Percentiles rank a stretch among this genome's conserved stretches.
These are phyloP conservation scores for Camellia granthamiana DNA, from an alignment of 148 eudicot species.

Conservation along the genomic window DNA sequence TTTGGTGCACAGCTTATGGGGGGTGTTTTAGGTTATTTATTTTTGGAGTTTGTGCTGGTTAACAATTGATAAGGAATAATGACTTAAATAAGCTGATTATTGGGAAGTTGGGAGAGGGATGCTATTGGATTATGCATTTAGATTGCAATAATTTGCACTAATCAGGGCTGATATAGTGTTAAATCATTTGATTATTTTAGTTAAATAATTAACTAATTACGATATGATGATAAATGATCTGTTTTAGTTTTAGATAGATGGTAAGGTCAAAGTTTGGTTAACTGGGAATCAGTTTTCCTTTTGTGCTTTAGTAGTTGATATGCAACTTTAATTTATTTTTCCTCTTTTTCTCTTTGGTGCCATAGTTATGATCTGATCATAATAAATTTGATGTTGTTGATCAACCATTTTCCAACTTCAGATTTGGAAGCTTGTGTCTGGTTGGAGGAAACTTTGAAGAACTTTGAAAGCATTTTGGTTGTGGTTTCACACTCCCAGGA, in stretches of 20 bases:
- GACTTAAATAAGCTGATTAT: not conserved
- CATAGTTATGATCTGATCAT: not conserved
- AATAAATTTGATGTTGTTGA: not conserved
- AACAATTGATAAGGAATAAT: not conserved
- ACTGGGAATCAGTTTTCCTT: not conserved
- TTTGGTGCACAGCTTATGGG: not conserved
- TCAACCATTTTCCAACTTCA: slow-evolving; percentile 27
- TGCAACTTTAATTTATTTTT: not conserved
- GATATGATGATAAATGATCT: not conserved
- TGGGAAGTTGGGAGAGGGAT: not conserved
- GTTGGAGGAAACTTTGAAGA: slow-evolving; percentile 81
- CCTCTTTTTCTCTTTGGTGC: not conserved
- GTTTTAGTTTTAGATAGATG: not conserved
- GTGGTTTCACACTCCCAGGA: slow-evolving; percentile 95
- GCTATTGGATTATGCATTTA: not conserved
- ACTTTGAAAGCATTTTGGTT: slow-evolving; percentile 74
- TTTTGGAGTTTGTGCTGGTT: too few species aligned
- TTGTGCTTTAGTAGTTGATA: not conserved
- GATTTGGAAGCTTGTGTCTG: slow-evolving; percentile 96
- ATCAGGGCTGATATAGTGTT: not conserved
- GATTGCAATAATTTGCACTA: not conserved
- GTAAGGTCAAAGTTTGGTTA: not conserved
- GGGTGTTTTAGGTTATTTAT: too few species aligned
- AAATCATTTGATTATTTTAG: not conserved
- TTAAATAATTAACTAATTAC: not conserved